A percentile compares a stretch with the other conserved stretches of the same genome.
Conservation (phyloP, 1,284 basidiomycete species). For the Fomitopsis betulina region DNA sequence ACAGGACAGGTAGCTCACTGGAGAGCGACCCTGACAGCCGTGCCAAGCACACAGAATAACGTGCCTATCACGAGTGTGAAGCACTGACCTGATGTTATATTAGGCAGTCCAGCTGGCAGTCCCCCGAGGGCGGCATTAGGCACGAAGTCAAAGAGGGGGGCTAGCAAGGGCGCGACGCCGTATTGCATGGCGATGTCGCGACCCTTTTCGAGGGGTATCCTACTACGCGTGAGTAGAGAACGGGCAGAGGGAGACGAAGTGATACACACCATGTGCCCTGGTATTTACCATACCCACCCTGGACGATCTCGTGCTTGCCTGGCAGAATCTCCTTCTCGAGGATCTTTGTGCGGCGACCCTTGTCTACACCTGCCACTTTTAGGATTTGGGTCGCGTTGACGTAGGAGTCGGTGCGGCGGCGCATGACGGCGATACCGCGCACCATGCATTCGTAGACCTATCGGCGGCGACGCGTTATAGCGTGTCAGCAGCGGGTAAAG, state of each 20-base stretch:
- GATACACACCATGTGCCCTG: conserved; percentile 91
- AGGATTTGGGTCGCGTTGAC: conserved; percentile 99
- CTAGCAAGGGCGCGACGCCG: conserved; percentile 80
- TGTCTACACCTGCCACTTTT: conserved; percentile 98
- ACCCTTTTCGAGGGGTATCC: conserved; percentile 91
- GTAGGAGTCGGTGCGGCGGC: conserved; percentile 88
- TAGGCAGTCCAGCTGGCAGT: conserved; percentile 40
- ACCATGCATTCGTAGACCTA: conserved; percentile 97
- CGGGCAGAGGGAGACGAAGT: background rate
- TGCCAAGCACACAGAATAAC: conserved; percentile 30
- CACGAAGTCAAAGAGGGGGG: conserved; percentile 89
- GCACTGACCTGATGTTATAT: conserved; percentile 43
- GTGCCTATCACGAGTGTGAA: conserved; percentile 34
- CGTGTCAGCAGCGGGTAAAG: conserved; percentile 7
- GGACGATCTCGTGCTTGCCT: conserved; percentile 97
- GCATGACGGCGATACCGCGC: conserved; percentile 98
- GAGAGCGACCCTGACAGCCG: too few species aligned
- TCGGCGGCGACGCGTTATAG: conserved; percentile 30
- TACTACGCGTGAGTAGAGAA: conserved; percentile 28
- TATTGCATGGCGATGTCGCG: conserved; percentile 88
- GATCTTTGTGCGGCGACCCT: conserved; percentile 95
- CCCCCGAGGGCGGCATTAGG: conserved; percentile 66
- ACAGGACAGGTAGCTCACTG: too few species aligned
- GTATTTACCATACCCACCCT: conserved; percentile 99
- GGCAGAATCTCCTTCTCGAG: conserved; percentile 96